These are phyloP conservation scores for Lentinula sp. DNA, from an alignment of 768 basidiomycete genomes.

Conservation along the genomic window DNA sequence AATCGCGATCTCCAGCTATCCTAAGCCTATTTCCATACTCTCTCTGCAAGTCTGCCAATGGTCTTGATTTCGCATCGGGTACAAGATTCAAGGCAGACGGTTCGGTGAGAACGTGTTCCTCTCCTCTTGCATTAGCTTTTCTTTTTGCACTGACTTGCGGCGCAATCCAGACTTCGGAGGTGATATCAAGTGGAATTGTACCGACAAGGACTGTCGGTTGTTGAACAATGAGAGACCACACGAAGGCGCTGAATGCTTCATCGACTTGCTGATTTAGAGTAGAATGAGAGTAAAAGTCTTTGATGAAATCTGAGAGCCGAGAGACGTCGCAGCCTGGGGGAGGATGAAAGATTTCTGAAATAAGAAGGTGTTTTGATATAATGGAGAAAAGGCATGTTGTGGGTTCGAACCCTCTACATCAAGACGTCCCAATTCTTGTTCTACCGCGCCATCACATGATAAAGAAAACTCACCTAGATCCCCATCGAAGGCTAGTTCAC, in stretches of 20 bases:
- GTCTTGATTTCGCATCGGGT: conserved; percentile 44
- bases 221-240: conserved; percentile 75
- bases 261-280: conserved; percentile 55
- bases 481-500: conserved; percentile 86
- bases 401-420: conserved; percentile 39
- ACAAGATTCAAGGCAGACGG: conserved; percentile 47
- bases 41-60: conserved; percentile 49
- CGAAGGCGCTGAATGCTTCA: conserved; percentile 69
- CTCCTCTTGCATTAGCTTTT: conserved; percentile 56
- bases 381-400: conserved; percentile 12
- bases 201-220: conserved; percentile 77
- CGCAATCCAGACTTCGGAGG: conserved; percentile 71
- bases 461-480: conserved; percentile 65
- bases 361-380: conserved; percentile 9
- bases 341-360: background rate
- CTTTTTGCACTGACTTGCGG: conserved; percentile 64
- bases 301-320: conserved; percentile 66
- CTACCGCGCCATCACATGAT: conserved; percentile 23
- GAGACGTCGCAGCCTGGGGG: conserved; percentile 63
- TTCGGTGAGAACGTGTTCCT: conserved; percentile 34
- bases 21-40: conserved; percentile 61
- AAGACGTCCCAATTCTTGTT: background rate
- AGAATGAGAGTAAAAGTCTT: conserved; percentile 52
- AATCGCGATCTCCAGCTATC: conserved; percentile 69
- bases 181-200: conserved; percentile 48